phyloP scores from a whole-genome alignment of 1,284 basidiomycete genomes.

The Ganoderma leucocontextum region DNA sequence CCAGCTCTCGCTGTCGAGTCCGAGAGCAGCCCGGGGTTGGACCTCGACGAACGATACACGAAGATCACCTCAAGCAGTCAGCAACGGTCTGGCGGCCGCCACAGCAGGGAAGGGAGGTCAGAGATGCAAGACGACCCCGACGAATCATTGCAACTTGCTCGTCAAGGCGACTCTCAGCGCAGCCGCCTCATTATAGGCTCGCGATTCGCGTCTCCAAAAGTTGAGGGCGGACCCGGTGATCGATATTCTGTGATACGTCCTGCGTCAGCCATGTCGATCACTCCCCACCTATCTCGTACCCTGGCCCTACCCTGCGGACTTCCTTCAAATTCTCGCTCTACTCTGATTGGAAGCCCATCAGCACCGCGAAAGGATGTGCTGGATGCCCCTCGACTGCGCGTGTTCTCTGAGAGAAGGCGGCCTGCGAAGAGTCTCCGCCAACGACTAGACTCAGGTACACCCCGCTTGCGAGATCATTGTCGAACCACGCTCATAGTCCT shows the following conservation, averaged over 20 bases:
- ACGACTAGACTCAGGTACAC: constrained; percentile 30
- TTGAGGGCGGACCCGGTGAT: constrained; percentile 10
- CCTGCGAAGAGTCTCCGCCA: constrained; percentile 35
- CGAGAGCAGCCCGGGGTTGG: background rate
- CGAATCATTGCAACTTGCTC: constrained; percentile 19
- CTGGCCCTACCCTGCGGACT: background rate
- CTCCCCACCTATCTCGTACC: background rate
- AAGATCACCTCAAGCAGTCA: background rate
- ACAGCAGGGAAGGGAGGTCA: background rate
- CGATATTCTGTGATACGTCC: background rate
- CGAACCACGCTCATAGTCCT: background rate
- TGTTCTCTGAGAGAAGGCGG: constrained; percentile 25
- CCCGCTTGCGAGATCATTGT: background rate
- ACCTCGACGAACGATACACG: too few relatives aligned
- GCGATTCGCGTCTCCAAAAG: constrained; percentile 21
- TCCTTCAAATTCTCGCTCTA: background rate
- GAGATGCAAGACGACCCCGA: background rate
- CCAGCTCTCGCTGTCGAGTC: background rate
- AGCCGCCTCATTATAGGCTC: constrained; percentile 26
- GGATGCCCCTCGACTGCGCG: constrained; percentile 12
- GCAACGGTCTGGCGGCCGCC: background rate
- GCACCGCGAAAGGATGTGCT: background rate
- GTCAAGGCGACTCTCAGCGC: constrained; percentile 23
- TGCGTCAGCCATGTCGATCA: background rate
- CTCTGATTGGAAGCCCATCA: too few relatives aligned